A percentile compares a stretch with the other conserved stretches of the same genome.
phyloP scores from a whole-genome alignment of 768 basidiomycete species.

The Tylopilus rubrobrunneus region DNA sequence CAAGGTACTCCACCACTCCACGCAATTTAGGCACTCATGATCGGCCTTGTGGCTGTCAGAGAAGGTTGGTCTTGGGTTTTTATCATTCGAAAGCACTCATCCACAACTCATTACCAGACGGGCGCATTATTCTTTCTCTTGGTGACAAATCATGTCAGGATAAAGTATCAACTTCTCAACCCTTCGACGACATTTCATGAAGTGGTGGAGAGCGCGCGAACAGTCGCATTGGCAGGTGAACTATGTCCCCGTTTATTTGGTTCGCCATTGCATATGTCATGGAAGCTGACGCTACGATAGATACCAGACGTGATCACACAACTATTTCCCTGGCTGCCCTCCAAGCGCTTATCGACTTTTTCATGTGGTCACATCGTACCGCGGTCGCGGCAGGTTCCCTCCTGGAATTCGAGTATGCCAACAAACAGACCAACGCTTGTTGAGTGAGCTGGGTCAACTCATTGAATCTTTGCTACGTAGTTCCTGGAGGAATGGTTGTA shows the following conservation, averaged over 20 bases:
- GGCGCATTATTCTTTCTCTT: conserved; percentile 63
- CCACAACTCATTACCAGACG: conserved; percentile 47
- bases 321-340: conserved; percentile 64
- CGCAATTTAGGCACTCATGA: conserved; percentile 72
- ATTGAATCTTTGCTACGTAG: conserved; percentile 70
- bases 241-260: conserved; percentile 89
- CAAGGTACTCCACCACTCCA: conserved; percentile 73
- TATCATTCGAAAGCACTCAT: not conserved
- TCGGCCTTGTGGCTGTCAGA: conserved; percentile 71
- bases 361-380: conserved; percentile 95
- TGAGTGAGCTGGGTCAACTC: conserved; percentile 79
- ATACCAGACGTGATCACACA: conserved; percentile 84
- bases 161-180: conserved; percentile 92
- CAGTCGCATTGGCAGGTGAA: conserved; percentile 91
- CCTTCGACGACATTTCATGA: conserved; percentile 83
- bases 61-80: conserved; percentile 46
- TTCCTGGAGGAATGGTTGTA: conserved; percentile 87
- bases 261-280: not conserved
- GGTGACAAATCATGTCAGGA: conserved; percentile 35
- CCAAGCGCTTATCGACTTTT: conserved; percentile 67
- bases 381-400: conserved; percentile 58
- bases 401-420: conserved; percentile 81
- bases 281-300: conserved; percentile 37
- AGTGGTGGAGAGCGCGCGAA: conserved; percentile 75
- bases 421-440: conserved; percentile 60